Percentiles rank a stretch among this genome's conserved stretches.
These are phyloP conservation scores for Pulveroboletus sp. DNA, from an alignment of 768 basidiomycete genomes.

Conservation along the genomic window DNA sequence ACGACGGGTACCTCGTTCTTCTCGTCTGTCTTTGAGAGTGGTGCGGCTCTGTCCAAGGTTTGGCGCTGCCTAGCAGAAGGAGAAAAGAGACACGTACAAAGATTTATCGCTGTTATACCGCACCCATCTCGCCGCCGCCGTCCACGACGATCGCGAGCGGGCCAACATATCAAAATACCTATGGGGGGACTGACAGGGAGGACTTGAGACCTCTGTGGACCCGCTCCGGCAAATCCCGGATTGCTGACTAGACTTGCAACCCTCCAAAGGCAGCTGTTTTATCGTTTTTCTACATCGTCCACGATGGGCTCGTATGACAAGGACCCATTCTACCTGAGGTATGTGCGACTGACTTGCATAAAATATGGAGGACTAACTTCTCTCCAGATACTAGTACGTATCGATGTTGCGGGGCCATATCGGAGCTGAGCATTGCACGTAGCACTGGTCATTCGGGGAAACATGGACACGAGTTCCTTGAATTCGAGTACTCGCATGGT, in stretches of 20 bases:
- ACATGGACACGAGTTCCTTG: conserved; percentile 96
- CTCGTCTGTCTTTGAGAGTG: conserved; percentile 4
- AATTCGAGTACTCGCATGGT: conserved; percentile 97
- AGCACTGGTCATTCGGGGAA: conserved; percentile 95
- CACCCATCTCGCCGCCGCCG: conserved; percentile 18
- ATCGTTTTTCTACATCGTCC: conserved; percentile 12
- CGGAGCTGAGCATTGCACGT: background rate
- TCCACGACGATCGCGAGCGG: conserved; percentile 16
- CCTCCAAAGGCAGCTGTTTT: background rate
- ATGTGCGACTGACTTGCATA: conserved; percentile 13
- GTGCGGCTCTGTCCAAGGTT: conserved; percentile 1
- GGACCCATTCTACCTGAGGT: conserved; percentile 82
- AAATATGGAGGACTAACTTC: conserved; percentile 12
- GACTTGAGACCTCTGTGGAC: background rate
- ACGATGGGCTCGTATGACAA: conserved; percentile 41
- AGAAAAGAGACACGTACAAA: conserved; percentile 11
- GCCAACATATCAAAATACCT: conserved; percentile 27
- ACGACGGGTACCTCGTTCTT: conserved; percentile 8
- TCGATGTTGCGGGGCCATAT: background rate
- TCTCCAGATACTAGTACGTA: conserved; percentile 49
- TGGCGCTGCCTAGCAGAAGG: background rate
- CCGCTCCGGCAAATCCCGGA: conserved; percentile 19
- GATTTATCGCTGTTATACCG: conserved; percentile 12
- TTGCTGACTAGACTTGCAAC: background rate
- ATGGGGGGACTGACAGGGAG: no score